Percentiles rank a stretch among this genome's conserved stretches.
Evolutionary conservation across 345 rosid genomes (phyloP).

Genomic region (Syzygium oleosum): DNA sequence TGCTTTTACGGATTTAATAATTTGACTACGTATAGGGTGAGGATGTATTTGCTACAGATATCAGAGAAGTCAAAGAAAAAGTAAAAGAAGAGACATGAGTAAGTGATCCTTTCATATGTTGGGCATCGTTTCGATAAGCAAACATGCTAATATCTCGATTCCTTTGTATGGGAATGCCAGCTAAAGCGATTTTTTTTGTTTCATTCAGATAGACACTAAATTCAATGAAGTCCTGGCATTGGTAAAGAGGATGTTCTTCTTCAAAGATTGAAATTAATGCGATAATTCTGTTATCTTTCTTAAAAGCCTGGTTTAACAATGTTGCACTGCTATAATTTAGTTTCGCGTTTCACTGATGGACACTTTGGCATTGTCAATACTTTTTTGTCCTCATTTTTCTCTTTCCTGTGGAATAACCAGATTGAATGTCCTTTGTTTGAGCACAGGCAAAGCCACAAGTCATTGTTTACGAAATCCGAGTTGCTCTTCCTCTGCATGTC

Average conservation of each 20-base stretch:
- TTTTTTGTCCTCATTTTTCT: neutral
- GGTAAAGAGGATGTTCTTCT: neutral
- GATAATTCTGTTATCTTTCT: neutral
- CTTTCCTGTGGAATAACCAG: neutral
- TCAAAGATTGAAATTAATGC: neutral
- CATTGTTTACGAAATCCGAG: neutral
- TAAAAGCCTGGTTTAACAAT: neutral
- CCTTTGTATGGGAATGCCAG: neutral
- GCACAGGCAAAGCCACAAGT: neutral
- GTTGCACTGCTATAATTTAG: neutral
- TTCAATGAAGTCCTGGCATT: neutral
- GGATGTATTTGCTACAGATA: too few species aligned
- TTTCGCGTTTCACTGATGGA: neutral
- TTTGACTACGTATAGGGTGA: too few species aligned
- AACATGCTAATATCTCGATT: neutral
- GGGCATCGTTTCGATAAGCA: neutral
- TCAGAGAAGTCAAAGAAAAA: too few species aligned
- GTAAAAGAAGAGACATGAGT: neutral
- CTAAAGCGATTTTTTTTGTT: neutral
- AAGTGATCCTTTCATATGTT: neutral
- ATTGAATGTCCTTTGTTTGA: too few species aligned
- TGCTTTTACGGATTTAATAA: too few species aligned
- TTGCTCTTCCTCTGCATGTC: neutral
- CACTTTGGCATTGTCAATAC: neutral
- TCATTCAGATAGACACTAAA: neutral